Base-by-base conservation (phyloP, 352 stramenopile species). In the Pythium guiyangense region DNA sequence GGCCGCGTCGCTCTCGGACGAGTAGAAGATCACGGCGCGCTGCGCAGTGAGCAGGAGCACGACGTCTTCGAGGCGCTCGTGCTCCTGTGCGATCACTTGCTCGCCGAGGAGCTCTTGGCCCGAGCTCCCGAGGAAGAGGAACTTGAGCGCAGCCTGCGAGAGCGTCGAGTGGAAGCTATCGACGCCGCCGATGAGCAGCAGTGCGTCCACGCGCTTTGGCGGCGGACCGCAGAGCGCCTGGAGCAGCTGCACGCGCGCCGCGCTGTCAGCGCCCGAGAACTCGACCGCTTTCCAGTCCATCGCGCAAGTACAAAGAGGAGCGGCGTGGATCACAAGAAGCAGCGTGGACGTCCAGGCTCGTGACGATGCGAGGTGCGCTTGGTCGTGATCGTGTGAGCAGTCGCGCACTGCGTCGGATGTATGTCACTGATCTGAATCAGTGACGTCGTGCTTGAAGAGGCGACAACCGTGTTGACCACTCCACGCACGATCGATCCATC, bases 71-170 rank as follows among this genome's bases (percentile, higher is more conserved):
- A 92, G 67, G 0, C 70, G 66, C 49, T 92, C 83, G 51, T 86
- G 60, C 20, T 81, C 60, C 40, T 88, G 74, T 8, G 73, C 69
- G 49, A 92, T 84, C 26, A 92, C 79, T 49, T 92, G 83, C n/a
- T 80, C 69, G 12, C 83, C 83, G 0, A 90, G 67, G 1, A 92
- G 63, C 54, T 92, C 83, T 49, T 90, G 83, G 2, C 83, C 83
- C 0, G 78, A 86, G 31, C 52, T 76, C 0, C 80, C 83, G 0
- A 92, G 64, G 34, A 92, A 90, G 14, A 92, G 55, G 59, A 90
- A 90, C 65, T 92, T 90, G 43, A 92, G 59, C 27, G 73, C 69
- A 2, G 79, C 83, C 54, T 89, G 76, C 11, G 72, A 90, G 17
- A 69, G 42, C 29, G 64, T 59, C n/a, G 79, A 88, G 44, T 89